Conservation (phyloP, 1,139 yeast species). For the Meyerozyma guilliermondii region DNA sequence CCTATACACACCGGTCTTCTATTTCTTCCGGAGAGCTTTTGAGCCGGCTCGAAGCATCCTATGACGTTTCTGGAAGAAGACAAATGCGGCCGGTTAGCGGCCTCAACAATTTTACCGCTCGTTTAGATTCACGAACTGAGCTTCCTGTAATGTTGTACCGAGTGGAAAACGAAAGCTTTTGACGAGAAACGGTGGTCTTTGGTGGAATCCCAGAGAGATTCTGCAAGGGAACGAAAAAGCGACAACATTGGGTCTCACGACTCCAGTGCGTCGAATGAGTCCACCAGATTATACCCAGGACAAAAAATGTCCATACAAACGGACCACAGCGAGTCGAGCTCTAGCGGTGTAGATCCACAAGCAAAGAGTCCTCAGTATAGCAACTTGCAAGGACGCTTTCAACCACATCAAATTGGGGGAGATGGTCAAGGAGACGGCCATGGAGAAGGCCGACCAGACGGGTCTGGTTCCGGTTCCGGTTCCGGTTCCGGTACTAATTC, state of each 20-base stretch:
- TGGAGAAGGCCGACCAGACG: background rate
- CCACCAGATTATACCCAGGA: background rate
- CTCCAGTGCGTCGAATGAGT: slow-evolving; percentile 1
- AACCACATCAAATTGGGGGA: too few relatives aligned
- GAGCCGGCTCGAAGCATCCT: slow-evolving; percentile 19
- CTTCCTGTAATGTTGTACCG: slow-evolving; percentile 27
- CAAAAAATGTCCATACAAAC: background rate
- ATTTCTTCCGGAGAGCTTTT: slow-evolving; percentile 36
- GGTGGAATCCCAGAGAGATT: slow-evolving; percentile 14
- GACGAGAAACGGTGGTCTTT: slow-evolving; percentile 26
- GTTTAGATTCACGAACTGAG: slow-evolving; percentile 21
- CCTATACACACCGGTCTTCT: slow-evolving; percentile 14
- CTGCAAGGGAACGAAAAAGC: slow-evolving; percentile 1
- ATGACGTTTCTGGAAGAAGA: slow-evolving; percentile 3
- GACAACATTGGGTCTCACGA: background rate
- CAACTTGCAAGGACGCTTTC: too few relatives aligned
- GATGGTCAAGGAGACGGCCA: too few relatives aligned
- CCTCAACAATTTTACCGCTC: slow-evolving; percentile 20
- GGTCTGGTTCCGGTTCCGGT: background rate
- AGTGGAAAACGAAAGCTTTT: slow-evolving; percentile 23
- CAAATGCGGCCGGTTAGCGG: background rate
- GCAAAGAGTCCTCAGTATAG: background rate
- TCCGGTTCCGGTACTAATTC: background rate
- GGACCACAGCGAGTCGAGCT: background rate
- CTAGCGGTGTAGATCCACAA: background rate